Conservation (phyloP, 768 basidiomycete genomes). For the Calocera viscosa region DNA sequence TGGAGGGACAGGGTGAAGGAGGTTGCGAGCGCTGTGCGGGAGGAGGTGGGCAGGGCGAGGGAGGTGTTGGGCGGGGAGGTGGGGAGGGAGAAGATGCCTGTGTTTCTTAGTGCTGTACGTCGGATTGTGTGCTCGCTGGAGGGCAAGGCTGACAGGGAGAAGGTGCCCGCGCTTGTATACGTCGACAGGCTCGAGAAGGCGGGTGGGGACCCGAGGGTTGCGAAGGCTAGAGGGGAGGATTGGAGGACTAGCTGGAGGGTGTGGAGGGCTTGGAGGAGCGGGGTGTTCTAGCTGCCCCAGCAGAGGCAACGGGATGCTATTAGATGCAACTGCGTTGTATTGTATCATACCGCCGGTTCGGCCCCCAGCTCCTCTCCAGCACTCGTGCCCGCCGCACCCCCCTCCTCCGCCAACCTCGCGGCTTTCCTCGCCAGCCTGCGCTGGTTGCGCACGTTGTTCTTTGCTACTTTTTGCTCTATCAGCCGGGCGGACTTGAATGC, state of each 20-base stretch:
- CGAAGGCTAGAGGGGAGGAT: neutral
- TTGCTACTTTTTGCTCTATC: neutral
- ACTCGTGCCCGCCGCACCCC: neutral
- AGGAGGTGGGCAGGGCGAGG: neutral
- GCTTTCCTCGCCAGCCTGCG: neutral
- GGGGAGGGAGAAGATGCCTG: neutral
- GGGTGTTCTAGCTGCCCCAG: neutral
- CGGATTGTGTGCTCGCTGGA: neutral
- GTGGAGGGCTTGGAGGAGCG: neutral
- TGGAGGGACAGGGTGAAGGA: neutral
- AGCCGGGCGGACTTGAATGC: conserved; percentile 32
- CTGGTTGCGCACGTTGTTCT: neutral
- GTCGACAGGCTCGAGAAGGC: neutral
- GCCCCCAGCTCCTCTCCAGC: neutral
- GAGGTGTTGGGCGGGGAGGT: neutral
- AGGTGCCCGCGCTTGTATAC: neutral
- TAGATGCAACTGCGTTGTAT: neutral
- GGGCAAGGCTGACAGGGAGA: neutral
- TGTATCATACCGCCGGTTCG: neutral
- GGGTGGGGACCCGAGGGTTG: neutral
- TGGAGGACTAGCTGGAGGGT: conserved; percentile 7
- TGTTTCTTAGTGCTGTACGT: neutral
- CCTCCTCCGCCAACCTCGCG: neutral
- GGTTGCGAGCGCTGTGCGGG: neutral
- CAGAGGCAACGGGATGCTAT: too few relatives aligned